Evolutionary conservation across 2,329 filamentous ascomycete genomes (phyloP).

Genomic region (Chaetomium sp.): DNA sequence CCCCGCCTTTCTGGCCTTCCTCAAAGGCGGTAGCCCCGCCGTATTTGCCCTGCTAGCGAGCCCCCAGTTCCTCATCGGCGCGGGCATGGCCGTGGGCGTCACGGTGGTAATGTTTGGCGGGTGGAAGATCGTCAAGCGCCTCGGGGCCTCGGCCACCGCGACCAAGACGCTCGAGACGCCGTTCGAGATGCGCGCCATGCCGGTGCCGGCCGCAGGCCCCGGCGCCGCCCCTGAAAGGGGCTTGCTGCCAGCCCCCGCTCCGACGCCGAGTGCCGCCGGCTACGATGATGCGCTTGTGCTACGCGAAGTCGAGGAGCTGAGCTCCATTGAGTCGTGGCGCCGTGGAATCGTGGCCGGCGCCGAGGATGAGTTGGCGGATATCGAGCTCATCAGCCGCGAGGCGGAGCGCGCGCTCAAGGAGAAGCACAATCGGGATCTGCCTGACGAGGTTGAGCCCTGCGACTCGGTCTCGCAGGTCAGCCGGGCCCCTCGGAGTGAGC

Average conservation of each 20-base stretch:
- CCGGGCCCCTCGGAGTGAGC: slow-evolving; percentile 36
- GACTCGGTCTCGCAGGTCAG: slow-evolving; percentile 35
- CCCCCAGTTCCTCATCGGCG: slow-evolving; percentile 93
- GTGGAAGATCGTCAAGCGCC: slow-evolving; percentile 94
- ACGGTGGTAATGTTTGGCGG: slow-evolving; percentile 95
- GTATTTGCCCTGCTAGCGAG: slow-evolving; percentile 84
- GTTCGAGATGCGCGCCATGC: slow-evolving; percentile 35
- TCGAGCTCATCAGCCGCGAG: slow-evolving; percentile 60
- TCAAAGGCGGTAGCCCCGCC: slow-evolving; percentile 82
- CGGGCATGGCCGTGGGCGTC: slow-evolving; percentile 85
- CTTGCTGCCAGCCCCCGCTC: background rate
- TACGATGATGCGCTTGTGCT: slow-evolving; percentile 60
- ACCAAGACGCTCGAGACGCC: slow-evolving; percentile 37
- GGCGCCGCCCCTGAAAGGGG: slow-evolving; percentile 19
- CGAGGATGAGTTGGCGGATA: slow-evolving; percentile 49
- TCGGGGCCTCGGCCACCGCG: slow-evolving; percentile 50
- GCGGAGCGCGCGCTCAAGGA: slow-evolving; percentile 51
- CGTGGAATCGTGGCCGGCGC: slow-evolving; percentile 57
- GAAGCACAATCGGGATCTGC: slow-evolving; percentile 36
- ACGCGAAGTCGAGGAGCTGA: slow-evolving; percentile 54
- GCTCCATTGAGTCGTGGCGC: slow-evolving; percentile 61
- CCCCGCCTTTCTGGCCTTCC: slow-evolving; percentile 70
- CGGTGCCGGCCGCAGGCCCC: slow-evolving; percentile 1
- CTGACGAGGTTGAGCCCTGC: slow-evolving; percentile 36
- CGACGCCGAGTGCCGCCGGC: slow-evolving; percentile 25